Conservation (phyloP, 2,329 filamentous ascomycete species). For the Epichloe sylvatica region DNA sequence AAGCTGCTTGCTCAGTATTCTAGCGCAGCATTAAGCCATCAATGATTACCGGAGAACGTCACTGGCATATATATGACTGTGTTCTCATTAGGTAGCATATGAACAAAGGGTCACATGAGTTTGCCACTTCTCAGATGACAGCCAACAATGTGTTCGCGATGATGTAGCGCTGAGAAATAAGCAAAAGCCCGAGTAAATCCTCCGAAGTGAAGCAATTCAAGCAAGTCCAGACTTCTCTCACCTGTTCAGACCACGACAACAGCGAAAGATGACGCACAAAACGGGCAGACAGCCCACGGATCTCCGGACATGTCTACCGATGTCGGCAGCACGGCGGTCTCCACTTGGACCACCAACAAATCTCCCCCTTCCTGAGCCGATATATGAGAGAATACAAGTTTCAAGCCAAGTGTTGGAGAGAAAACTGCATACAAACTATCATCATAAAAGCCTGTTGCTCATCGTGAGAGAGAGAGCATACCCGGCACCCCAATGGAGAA, state of each 20-base stretch:
- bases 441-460: not conserved
- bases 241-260: too few relatives aligned
- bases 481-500: constrained; percentile 13
- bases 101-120: not conserved
- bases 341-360: not conserved
- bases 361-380: not conserved
- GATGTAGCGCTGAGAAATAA: not conserved
- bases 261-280: too few relatives aligned
- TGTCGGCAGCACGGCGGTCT: not conserved
- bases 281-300: too few relatives aligned
- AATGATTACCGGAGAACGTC: not conserved
- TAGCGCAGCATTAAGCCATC: not conserved
- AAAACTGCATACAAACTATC: not conserved
- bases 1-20: not conserved
- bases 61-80: not conserved
- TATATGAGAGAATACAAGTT: not conserved
- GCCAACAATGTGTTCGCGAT: not conserved
- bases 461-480: not conserved
- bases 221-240: too few relatives aligned
- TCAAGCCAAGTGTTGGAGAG: not conserved
- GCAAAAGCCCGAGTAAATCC: too few relatives aligned
- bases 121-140: not conserved
- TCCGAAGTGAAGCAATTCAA: too few relatives aligned
- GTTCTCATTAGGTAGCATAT: not conserved
- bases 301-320: not conserved